Evolutionary conservation across 768 basidiomycete genomes (phyloP).

Genomic region (Saitozyma sp.): DNA sequence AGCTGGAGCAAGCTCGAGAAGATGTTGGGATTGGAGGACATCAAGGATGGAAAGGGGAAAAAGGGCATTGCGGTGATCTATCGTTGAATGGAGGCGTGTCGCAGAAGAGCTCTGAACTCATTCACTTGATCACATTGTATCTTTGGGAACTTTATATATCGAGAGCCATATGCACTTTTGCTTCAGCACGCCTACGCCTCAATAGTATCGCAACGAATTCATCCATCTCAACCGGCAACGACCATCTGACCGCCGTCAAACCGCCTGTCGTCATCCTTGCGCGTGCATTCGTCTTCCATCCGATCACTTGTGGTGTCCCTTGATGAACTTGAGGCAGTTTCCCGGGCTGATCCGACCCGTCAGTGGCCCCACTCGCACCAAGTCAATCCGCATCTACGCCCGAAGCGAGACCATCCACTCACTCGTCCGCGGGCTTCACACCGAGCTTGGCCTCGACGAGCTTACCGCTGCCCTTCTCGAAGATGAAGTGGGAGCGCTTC

Average conservation of each 20-base stretch:
- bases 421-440: slow-evolving; percentile 78
- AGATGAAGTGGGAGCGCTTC: slow-evolving; percentile 90
- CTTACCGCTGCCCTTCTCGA: slow-evolving; percentile 80
- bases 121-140: no score
- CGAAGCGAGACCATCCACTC: slow-evolving; percentile 18
- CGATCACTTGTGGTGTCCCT: slow-evolving; percentile 51
- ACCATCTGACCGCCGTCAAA: no score
- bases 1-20: slow-evolving; percentile 78
- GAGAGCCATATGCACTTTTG: no score
- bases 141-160: no score
- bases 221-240: no score
- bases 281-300: not conserved
- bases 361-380: not conserved
- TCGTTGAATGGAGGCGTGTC: slow-evolving; percentile 55
- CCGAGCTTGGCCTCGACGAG: slow-evolving; percentile 79
- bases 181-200: no score
- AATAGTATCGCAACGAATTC: no score
- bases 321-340: slow-evolving; percentile 70
- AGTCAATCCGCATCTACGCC: not conserved
- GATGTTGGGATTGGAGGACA: slow-evolving; percentile 58
- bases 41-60: slow-evolving; percentile 64
- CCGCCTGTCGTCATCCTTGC: no score
- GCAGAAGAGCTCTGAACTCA: not conserved
- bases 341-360: slow-evolving; percentile 57
- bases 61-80: slow-evolving; percentile 78